phyloP scores from a whole-genome alignment of 176 grass and related monocot genomes.

The Tillandsia fasciculata region DNA sequence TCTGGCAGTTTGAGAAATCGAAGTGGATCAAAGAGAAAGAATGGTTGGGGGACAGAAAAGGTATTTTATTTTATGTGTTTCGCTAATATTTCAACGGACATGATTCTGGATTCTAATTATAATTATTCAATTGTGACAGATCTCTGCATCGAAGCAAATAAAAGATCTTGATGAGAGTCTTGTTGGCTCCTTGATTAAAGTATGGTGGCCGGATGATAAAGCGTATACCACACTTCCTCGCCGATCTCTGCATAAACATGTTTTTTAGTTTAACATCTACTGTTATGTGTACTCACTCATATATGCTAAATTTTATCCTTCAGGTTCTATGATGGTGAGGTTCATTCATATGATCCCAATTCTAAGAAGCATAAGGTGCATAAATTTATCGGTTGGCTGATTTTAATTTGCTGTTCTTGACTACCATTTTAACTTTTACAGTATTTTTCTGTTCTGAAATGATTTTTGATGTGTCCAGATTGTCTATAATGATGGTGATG shows the following conservation, averaged over 20 bases:
- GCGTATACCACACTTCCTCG: slow-evolving; percentile 27
- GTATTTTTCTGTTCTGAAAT: slow-evolving; percentile 9
- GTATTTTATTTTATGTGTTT: slow-evolving; percentile 1
- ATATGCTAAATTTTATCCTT: slow-evolving; percentile 22
- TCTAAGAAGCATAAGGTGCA: slow-evolving; percentile 60
- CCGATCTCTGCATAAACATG: neutral
- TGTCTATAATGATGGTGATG: slow-evolving; percentile 76
- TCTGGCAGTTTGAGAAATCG: slow-evolving; percentile 21
- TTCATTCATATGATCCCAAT: slow-evolving; percentile 31
- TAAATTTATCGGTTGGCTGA: neutral
- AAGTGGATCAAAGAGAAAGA: slow-evolving; percentile 47
- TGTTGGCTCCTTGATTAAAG: slow-evolving; percentile 60
- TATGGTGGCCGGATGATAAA: slow-evolving; percentile 88
- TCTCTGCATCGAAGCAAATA: slow-evolving; percentile 26
- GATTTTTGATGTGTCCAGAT: slow-evolving; percentile 34
- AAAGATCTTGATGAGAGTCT: slow-evolving; percentile 40
- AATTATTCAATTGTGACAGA: slow-evolving; percentile 15
- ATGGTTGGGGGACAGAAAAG: slow-evolving; percentile 34
- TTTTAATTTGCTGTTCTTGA: neutral
- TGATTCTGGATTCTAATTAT: neutral
- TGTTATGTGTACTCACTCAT: slow-evolving; percentile 6
- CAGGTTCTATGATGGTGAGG: slow-evolving; percentile 66
- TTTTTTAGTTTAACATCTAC: neutral
- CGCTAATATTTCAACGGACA: neutral
- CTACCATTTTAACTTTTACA: neutral